Conservation (phyloP, 176 grass and related monocot species). For the Triticum dicoccoides region DNA sequence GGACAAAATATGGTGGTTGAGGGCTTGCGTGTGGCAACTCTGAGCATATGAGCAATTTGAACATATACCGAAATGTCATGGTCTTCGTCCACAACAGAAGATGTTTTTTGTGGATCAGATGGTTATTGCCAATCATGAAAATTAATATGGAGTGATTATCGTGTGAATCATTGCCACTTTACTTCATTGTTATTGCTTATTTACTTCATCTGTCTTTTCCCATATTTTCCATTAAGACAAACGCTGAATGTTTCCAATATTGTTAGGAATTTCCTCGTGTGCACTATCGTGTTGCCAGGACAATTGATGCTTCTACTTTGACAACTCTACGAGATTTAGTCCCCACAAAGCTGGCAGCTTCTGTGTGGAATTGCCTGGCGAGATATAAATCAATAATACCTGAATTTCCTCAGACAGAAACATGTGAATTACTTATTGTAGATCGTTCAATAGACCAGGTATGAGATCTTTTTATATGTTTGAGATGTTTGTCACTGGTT, state of each 20-base stretch:
- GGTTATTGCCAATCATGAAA: background rate
- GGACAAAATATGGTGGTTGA: background rate
- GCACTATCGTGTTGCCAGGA: slow-evolving; percentile 80
- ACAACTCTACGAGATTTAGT: slow-evolving; percentile 80
- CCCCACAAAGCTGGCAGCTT: slow-evolving; percentile 91
- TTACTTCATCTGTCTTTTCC: background rate
- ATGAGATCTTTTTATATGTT: background rate
- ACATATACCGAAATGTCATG: background rate
- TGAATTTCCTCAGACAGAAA: slow-evolving; percentile 81
- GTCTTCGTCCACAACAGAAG: background rate
- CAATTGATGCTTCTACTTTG: slow-evolving; percentile 73
- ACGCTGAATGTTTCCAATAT: background rate
- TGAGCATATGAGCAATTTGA: background rate
- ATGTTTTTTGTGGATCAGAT: background rate
- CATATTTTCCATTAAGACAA: background rate
- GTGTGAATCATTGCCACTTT: background rate
- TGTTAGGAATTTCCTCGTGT: slow-evolving; percentile 89
- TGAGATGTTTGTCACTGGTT: background rate
- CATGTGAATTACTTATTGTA: slow-evolving; percentile 95
- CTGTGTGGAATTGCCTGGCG: slow-evolving; percentile 68
- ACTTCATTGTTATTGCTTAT: background rate
- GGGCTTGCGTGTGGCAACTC: background rate
- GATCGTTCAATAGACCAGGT: slow-evolving; percentile 95
- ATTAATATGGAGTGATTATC: background rate
- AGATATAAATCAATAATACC: slow-evolving; percentile 73